A percentile compares a stretch with the other conserved stretches of the same genome.
These are phyloP conservation scores for Podosphaera xanthii DNA, from an alignment of 2,329 filamentous ascomycete species.

Conservation along the genomic window DNA sequence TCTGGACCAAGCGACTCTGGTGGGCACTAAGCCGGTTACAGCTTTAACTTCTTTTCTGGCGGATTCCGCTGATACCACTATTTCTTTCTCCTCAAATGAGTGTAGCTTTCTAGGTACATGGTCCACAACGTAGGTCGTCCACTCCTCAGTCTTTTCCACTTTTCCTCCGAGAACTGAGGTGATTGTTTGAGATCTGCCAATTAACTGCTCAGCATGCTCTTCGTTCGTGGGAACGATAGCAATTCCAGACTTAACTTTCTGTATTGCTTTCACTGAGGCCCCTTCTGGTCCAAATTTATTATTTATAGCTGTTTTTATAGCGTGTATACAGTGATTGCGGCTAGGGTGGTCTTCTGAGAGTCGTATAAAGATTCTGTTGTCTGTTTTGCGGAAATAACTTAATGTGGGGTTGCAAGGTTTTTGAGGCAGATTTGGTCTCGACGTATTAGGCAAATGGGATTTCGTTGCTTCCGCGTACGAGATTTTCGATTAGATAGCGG, in stretches of 20 bases:
- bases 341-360: neutral
- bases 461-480: no score
- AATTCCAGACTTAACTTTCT: neutral
- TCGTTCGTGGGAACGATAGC: neutral
- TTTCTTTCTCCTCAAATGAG: neutral
- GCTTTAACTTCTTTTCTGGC: neutral
- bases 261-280: neutral
- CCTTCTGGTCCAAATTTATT: neutral
- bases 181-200: neutral
- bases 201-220: neutral
- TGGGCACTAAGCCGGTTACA: neutral
- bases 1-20: neutral
- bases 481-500: no score
- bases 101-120: neutral
- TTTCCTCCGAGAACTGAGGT: neutral
- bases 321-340: neutral
- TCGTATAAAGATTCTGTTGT: neutral
- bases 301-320: neutral
- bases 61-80: neutral
- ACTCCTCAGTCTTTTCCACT: neutral
- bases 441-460: no score
- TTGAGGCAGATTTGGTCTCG: neutral
- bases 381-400: neutral
- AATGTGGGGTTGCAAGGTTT: neutral
- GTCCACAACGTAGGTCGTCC: neutral